phyloP scores from a whole-genome alignment of 306 rosid genomes.

The Pterocarpus macrocarpus region DNA sequence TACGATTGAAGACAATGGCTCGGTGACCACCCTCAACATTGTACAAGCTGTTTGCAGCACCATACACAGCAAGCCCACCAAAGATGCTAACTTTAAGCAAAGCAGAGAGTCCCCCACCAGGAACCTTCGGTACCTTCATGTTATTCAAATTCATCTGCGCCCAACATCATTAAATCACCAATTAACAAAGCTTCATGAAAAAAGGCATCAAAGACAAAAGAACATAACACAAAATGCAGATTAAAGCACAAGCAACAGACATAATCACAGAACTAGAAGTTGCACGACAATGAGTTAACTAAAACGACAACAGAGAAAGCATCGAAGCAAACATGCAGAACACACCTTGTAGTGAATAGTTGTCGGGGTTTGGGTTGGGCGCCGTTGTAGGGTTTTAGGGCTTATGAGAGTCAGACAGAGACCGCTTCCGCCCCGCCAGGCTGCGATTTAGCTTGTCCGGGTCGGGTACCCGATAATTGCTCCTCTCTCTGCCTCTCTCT shows the following conservation, averaged over 20 bases:
- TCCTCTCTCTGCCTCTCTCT: not conserved
- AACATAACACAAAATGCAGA: not conserved
- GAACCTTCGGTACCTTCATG: conserved; percentile 47
- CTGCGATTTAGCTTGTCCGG: not conserved
- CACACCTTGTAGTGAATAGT: not conserved
- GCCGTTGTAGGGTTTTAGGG: conserved; percentile 45
- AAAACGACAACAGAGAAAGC: not conserved
- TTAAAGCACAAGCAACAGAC: not conserved
- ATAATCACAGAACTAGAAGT: not conserved
- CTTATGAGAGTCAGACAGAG: not conserved
- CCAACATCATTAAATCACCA: not conserved
- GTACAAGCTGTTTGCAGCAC: conserved; percentile 52
- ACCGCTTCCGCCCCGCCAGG: not conserved
- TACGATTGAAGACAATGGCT: conserved; percentile 52
- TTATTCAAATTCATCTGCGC: conserved; percentile 53
- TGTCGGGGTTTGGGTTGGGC: not conserved
- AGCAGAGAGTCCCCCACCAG: conserved; percentile 50
- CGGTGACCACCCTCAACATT: conserved; percentile 57
- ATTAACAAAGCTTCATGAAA: not conserved
- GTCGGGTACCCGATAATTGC: not conserved
- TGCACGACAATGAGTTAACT: not conserved
- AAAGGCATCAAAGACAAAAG: not conserved
- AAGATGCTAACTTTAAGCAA: conserved; percentile 49
- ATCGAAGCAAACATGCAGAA: not conserved
- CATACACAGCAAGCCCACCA: conserved; percentile 54